Evolutionary conservation across 768 basidiomycete genomes (phyloP), one percentile per base, ranked within the genome.

Genomic region (Russula abietina): DNA sequence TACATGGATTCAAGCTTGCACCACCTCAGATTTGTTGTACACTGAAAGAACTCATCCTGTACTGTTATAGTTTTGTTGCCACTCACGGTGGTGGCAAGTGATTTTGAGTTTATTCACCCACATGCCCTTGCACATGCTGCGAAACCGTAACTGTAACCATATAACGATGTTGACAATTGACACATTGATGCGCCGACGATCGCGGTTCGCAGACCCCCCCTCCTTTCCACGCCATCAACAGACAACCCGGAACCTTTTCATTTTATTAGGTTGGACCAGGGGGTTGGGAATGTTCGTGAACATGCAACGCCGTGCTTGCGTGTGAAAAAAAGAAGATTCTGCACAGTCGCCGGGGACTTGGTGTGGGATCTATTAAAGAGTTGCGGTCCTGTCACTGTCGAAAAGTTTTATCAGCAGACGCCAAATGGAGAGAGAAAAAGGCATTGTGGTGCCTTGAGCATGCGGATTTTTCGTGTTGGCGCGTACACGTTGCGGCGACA

Each of bases 101-200:
- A 33, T 6, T 39, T 53, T n/a, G 26, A 55, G 26, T 51, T 43
- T 11, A 28, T 26, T 24, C 16, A 53, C 39, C 32, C 22, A 43
- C 41, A 43, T n/a, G n/a, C n/a, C n/a, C n/a, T n/a, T n/a, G n/a
- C n/a, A n/a, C n/a, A n/a, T 22, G 39, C 24, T 39, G 22, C 41
- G n/a, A 28, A 26, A 16, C 28, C 28, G 51, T 60, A 53, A 24
- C 43, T 28, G 0, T 28, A 57, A 38, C 9, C 8, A 10, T 46
- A 62, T 57, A 62, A 62, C 26, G 56, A 52, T 55, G 57, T 22
- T 50, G 30, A 51, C 61, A 57, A 45, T 46, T 36, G 50, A 30
- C 8, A 7, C n/a, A n/a, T n/a, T 28, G 28, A 38, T n/a, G 39
- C n/a, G 5, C 36, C 60, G 46, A n/a, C 33, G 2, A 17, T 45